phyloP scores from a whole-genome alignment of 2,329 filamentous ascomycete genomes.

The Alternaria solani region DNA sequence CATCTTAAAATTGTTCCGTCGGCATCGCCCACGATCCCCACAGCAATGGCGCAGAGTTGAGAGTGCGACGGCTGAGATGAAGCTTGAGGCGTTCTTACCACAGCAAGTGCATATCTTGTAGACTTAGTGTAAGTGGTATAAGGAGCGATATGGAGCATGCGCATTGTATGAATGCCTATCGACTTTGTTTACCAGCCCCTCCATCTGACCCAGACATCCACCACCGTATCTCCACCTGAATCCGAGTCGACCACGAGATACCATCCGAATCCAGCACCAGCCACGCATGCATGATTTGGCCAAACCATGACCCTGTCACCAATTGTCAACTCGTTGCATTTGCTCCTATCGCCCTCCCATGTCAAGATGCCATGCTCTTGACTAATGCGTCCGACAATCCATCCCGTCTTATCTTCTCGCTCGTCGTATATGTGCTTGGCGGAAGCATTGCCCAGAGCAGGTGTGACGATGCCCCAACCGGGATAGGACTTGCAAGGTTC shows the following conservation, averaged over 20 bases:
- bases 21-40: slow-evolving; percentile 12
- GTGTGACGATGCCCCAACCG: slow-evolving; percentile 74
- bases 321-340: slow-evolving; percentile 57
- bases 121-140: background rate
- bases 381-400: slow-evolving; percentile 75
- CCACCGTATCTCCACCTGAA: slow-evolving; percentile 61
- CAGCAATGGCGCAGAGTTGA: background rate
- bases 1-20: slow-evolving; percentile 22
- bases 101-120: background rate
- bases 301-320: slow-evolving; percentile 75
- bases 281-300: slow-evolving; percentile 84
- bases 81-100: background rate
- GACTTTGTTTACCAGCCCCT: slow-evolving; percentile 66
- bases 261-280: slow-evolving; percentile 74
- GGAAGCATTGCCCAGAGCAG: slow-evolving; percentile 58
- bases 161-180: background rate
- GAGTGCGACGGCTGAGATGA: background rate
- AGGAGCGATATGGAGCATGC: background rate
- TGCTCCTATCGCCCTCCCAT: slow-evolving; percentile 59
- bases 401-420: slow-evolving; percentile 53
- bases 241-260: slow-evolving; percentile 77
- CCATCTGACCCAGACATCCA: slow-evolving; percentile 78
- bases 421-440: slow-evolving; percentile 38
- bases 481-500: slow-evolving; percentile 76
- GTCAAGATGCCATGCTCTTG: slow-evolving; percentile 80